A percentile compares a stretch with the other conserved stretches of the same genome.
Evolutionary conservation across 257 asterid genomes (phyloP).

Genomic region (Ilex asprella): DNA sequence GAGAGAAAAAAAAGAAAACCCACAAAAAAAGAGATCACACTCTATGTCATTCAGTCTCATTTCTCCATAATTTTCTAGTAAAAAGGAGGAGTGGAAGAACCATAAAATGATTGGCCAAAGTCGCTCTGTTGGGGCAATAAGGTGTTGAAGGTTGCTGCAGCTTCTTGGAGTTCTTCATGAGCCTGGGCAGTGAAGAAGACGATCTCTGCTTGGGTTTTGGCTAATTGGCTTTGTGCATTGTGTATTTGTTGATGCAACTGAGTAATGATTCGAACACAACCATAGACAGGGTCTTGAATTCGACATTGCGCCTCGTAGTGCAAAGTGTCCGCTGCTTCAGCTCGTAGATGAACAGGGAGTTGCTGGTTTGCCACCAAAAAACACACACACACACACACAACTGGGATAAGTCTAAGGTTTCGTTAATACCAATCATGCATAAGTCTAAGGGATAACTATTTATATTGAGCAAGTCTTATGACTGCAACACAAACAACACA

Average conservation of each 20-base stretch:
- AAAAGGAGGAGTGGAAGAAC: not conserved
- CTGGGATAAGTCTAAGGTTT: too few relatives aligned
- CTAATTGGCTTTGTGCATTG: not conserved
- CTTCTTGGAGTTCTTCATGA: not conserved
- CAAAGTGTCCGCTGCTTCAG: not conserved
- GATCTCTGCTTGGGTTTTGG: not conserved
- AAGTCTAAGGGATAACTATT: not conserved
- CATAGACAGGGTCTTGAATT: not conserved
- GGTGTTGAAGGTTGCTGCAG: not conserved
- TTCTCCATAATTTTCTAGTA: too few relatives aligned
- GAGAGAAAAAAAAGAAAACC: too few relatives aligned
- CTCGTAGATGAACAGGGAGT: not conserved
- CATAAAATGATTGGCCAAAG: not conserved
- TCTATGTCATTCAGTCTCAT: too few relatives aligned
- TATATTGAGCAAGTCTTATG: not conserved
- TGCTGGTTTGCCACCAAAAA: not conserved
- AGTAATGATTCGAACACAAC: not conserved
- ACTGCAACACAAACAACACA: not conserved
- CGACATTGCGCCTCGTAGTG: constrained; percentile 1
- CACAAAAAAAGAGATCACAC: too few relatives aligned
- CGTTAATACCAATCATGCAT: too few relatives aligned
- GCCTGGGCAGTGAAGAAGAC: not conserved
- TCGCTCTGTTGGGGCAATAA: not conserved
- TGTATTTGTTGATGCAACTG: not conserved
- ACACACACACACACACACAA: not conserved